Conservation (phyloP, 73 alveolate species). For the Tetrahymena malaccensis region DNA sequence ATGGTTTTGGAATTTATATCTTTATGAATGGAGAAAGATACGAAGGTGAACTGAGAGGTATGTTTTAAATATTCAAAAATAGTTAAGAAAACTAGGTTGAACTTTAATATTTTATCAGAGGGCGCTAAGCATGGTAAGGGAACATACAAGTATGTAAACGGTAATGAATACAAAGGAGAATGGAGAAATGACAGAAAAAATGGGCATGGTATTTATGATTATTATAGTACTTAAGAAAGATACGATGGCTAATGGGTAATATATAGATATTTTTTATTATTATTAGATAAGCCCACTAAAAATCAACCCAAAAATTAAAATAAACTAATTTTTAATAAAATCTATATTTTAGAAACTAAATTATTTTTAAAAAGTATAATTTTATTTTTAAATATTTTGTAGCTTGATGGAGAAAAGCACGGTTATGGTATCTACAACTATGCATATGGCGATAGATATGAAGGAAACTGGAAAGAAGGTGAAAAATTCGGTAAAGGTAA, state of each 20-base stretch:
- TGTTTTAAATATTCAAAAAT: background rate
- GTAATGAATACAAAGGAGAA: constrained; percentile 31
- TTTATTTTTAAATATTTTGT: background rate
- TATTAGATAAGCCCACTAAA: background rate
- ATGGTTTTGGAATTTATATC: constrained; percentile 22
- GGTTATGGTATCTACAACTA: constrained; percentile 49
- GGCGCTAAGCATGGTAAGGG: constrained; percentile 36
- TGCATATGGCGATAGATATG: constrained; percentile 59
- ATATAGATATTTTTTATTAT: background rate
- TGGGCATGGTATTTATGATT: constrained; percentile 47
- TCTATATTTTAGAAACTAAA: background rate
- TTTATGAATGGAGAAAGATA: constrained; percentile 35
- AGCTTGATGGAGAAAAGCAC: background rate
- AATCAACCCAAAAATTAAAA: background rate
- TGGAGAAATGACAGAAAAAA: constrained; percentile 31
- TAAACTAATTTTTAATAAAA: background rate
- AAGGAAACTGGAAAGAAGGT: constrained; percentile 73
- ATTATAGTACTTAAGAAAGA: constrained; percentile 49
- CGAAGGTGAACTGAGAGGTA: constrained; percentile 18
- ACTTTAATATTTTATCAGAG: background rate
- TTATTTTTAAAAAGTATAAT: background rate
- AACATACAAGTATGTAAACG: constrained; percentile 28
- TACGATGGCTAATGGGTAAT: constrained; percentile 63
- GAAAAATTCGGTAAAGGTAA: constrained; percentile 75
- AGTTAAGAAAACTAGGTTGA: background rate